These are phyloP conservation scores for Hamamelis virginiana DNA, from an alignment of 164 flowering plant genomes.

Conservation along the genomic window DNA sequence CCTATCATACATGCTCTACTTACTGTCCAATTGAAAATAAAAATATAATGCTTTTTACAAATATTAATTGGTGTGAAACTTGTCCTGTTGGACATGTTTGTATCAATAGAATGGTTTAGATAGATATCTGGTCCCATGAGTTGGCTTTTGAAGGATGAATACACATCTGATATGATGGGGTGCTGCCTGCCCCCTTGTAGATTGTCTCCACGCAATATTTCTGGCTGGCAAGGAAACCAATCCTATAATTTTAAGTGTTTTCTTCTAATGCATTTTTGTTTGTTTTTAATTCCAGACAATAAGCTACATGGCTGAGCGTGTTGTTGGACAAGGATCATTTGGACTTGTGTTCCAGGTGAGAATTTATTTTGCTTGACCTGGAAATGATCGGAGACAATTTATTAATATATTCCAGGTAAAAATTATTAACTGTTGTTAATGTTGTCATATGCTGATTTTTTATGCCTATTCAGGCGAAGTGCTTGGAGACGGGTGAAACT, in stretches of 20 bases:
- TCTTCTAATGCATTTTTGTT: neutral
- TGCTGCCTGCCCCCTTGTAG: too few relatives aligned
- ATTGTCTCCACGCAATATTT: neutral
- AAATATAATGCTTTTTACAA: neutral
- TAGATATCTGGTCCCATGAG: too few relatives aligned
- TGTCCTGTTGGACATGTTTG: too few relatives aligned
- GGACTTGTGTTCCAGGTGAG: conserved; percentile 79
- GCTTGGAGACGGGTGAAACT: conserved; percentile 70
- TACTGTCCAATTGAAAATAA: neutral
- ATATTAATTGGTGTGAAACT: neutral
- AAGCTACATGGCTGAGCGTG: conserved; percentile 72
- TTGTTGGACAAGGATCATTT: conserved; percentile 75
- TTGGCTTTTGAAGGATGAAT: too few relatives aligned
- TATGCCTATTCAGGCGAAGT: conserved; percentile 56
- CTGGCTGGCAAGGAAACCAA: neutral
- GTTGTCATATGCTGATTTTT: neutral
- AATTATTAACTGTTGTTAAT: neutral
- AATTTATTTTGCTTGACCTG: neutral
- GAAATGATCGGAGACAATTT: neutral
- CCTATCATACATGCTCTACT: neutral
- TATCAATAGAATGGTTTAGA: too few relatives aligned
- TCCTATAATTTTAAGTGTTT: neutral
- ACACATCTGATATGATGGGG: neutral
- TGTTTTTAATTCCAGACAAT: conserved; percentile 40
- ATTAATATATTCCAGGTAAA: too few relatives aligned